These are phyloP conservation scores for Caryopteris hybrid DNA, from an alignment of 305 asterid genomes.

Conservation along the genomic window DNA sequence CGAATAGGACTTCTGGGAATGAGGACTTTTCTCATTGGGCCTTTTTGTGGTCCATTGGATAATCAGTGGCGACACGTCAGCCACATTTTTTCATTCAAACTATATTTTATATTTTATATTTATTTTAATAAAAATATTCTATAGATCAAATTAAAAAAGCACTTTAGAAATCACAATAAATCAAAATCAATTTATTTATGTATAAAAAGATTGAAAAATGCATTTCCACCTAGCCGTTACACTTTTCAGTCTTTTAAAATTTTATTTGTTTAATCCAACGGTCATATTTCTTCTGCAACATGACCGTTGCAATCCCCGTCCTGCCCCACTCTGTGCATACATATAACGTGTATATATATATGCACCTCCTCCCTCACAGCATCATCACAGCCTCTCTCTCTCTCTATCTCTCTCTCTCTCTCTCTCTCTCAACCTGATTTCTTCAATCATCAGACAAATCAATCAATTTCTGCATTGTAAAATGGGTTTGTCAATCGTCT, in stretches of 20 bases:
- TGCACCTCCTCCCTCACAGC: neutral
- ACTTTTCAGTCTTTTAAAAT: neutral
- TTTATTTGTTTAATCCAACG: slow-evolving; percentile 23
- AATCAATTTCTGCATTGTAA: no score
- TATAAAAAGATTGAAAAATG: no score
- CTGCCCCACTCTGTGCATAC: neutral
- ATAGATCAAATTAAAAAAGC: no score
- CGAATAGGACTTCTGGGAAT: no score
- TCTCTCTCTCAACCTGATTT: neutral
- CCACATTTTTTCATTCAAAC: no score
- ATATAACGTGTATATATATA: neutral
- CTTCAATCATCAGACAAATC: neutral
- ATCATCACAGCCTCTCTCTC: neutral
- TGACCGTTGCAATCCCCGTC: slow-evolving; percentile 29
- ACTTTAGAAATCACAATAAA: no score
- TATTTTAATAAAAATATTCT: no score
- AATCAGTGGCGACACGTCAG: no score
- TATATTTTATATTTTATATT: no score
- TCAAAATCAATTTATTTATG: no score
- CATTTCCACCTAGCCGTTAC: slow-evolving; percentile 25
- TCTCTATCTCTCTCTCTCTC: neutral
- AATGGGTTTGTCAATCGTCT: slow-evolving; percentile 49
- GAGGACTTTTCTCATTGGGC: neutral
- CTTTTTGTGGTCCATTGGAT: neutral
- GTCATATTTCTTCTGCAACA: slow-evolving; percentile 26